These are phyloP conservation scores for Nemania diffusa DNA, from an alignment of 2,329 filamentous ascomycete species.

Conservation along the genomic window DNA sequence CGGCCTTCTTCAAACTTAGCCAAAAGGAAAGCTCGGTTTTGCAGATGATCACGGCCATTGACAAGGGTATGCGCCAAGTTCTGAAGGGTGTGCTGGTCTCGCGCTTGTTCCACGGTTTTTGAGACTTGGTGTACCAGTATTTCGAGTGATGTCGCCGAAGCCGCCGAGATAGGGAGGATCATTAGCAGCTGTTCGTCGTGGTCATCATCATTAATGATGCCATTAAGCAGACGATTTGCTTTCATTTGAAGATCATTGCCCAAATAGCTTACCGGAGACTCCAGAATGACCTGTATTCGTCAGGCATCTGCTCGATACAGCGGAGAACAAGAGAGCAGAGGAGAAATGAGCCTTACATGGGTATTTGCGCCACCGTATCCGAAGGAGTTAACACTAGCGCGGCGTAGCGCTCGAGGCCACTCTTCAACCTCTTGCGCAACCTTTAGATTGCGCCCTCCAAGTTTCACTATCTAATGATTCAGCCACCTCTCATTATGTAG, in stretches of 20 bases:
- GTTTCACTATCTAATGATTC: not conserved
- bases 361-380: slow-evolving; percentile 28
- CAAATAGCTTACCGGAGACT: not conserved
- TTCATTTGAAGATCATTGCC: not conserved
- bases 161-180: not conserved
- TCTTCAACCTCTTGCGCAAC: not conserved
- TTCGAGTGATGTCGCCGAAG: not conserved
- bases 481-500: not conserved
- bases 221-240: not conserved
- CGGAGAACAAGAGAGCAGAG: not conserved
- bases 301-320: too few relatives aligned
- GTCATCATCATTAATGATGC: not conserved
- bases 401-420: not conserved
- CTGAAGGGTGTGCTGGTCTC: too few relatives aligned
- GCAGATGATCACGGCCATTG: not conserved
- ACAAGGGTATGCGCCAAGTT: not conserved
- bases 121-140: not conserved
- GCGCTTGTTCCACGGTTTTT: not conserved
- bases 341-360: not conserved
- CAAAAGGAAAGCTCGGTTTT: not conserved
- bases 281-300: slow-evolving; percentile 5
- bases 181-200: not conserved
- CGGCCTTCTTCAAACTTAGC: not conserved
- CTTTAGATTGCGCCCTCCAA: not conserved
- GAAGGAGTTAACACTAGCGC: slow-evolving; percentile 19